A percentile compares a stretch with the other conserved stretches of the same genome.
Evolutionary conservation across 352 stramenopile genomes (phyloP).

Genomic region (Globisporangium splendens): DNA sequence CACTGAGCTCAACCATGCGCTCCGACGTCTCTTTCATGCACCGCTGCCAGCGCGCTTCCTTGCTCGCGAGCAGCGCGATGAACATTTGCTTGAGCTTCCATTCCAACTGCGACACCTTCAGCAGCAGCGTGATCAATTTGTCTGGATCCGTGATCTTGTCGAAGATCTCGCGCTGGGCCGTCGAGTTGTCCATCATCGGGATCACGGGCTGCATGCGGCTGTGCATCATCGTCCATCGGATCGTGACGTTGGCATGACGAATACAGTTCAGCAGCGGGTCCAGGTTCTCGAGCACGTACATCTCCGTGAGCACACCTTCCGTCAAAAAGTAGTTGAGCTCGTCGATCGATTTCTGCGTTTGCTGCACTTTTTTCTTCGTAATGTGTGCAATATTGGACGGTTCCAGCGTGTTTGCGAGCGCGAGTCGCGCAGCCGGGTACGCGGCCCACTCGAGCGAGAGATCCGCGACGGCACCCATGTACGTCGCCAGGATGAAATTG

Average conservation of each 20-base stretch:
- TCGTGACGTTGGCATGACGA: slow-evolving; percentile 89
- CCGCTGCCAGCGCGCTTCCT: slow-evolving; percentile 89
- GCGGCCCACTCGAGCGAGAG: slow-evolving; percentile 90
- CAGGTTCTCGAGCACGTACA: slow-evolving; percentile 93
- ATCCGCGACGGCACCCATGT: slow-evolving; percentile 93
- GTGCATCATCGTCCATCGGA: slow-evolving; percentile 94
- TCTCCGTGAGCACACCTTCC: slow-evolving; percentile 90
- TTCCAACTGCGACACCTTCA: slow-evolving; percentile 93
- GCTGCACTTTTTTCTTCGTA: slow-evolving; percentile 85
- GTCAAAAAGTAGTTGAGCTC: slow-evolving; percentile 91
- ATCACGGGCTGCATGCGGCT: slow-evolving; percentile 85
- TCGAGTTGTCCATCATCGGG: slow-evolving; percentile 85
- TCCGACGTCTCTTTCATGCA: slow-evolving; percentile 87
- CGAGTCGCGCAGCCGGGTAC: slow-evolving; percentile 86
- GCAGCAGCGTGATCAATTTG: slow-evolving; percentile 88
- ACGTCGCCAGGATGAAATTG: slow-evolving; percentile 95
- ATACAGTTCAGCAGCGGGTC: slow-evolving; percentile 90
- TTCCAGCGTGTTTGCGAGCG: slow-evolving; percentile 89
- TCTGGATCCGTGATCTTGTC: slow-evolving; percentile 79
- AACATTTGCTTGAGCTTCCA: slow-evolving; percentile 95
- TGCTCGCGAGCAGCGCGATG: slow-evolving; percentile 82
- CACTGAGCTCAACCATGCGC: slow-evolving; percentile 91
- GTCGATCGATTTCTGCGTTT: slow-evolving; percentile 84
- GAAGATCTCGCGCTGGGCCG: slow-evolving; percentile 78
- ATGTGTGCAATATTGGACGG: slow-evolving; percentile 87